Evolutionary conservation across 768 basidiomycete species (phyloP).

Genomic region (Xerocomellus intermedius): DNA sequence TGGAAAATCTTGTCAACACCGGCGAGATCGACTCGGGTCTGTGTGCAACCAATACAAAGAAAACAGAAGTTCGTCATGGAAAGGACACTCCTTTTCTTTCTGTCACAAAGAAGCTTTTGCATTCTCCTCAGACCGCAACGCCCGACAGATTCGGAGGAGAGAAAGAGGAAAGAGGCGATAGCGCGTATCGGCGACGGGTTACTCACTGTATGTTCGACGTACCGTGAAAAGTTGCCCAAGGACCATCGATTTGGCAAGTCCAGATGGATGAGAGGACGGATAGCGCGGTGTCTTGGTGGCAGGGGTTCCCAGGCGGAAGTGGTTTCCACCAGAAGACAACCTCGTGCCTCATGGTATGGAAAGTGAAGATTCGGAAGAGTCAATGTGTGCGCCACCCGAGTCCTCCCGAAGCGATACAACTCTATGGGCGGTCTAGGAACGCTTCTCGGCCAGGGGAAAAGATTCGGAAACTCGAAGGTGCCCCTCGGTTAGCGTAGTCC

Average conservation of each 20-base stretch:
- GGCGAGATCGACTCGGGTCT: slow-evolving; percentile 27
- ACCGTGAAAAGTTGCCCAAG: not conserved
- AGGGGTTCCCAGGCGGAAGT: slow-evolving; percentile 13
- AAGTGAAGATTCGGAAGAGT: slow-evolving; percentile 13
- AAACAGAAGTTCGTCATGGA: not conserved
- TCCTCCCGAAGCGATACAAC: slow-evolving; percentile 8
- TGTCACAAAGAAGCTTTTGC: not conserved
- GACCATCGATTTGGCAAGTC: slow-evolving; percentile 13
- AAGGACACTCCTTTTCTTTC: not conserved
- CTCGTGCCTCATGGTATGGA: slow-evolving; percentile 16
- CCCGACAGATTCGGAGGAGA: not conserved
- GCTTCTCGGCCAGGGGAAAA: not conserved
- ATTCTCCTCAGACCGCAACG: not conserved
- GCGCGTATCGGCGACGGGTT: slow-evolving; percentile 17
- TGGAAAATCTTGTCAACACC: slow-evolving; percentile 16
- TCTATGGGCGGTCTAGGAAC: slow-evolving; percentile 5
- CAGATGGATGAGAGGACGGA: slow-evolving; percentile 3
- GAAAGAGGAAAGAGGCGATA: slow-evolving; percentile 15
- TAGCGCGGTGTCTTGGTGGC: slow-evolving; percentile 12
- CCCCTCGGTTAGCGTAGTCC: not conserved
- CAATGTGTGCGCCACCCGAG: slow-evolving; percentile 5
- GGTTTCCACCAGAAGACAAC: slow-evolving; percentile 16
- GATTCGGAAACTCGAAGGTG: not conserved
- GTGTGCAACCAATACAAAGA: not conserved
- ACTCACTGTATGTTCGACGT: not conserved